Conservation (phyloP, 345 rosid species). For the Eucalyptus polyanthemos region DNA sequence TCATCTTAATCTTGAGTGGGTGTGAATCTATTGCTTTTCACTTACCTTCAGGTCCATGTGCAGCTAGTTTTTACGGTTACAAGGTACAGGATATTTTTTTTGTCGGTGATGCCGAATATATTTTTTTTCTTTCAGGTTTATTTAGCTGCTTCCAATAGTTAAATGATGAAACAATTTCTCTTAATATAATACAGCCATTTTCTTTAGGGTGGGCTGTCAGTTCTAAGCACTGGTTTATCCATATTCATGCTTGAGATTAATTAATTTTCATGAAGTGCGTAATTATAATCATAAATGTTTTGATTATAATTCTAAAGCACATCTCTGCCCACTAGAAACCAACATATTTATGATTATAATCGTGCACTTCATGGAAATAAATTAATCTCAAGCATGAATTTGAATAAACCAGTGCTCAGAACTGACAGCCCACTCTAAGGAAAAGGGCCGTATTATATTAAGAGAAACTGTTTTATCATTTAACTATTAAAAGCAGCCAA, state of each 20-base stretch:
- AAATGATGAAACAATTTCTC: not conserved
- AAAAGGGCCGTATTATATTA: not conserved
- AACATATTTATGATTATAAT: not conserved
- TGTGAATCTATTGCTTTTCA: not conserved
- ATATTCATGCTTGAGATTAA: not conserved
- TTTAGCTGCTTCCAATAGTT: not conserved
- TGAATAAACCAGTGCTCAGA: not conserved
- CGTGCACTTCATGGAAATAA: not conserved
- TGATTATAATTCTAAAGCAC: not conserved
- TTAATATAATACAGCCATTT: not conserved
- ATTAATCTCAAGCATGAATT: not conserved
- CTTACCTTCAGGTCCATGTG: constrained; percentile 27
- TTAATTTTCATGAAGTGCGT: not conserved
- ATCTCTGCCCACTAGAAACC: constrained; percentile 82
- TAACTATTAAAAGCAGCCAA: not conserved
- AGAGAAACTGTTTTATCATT: not conserved
- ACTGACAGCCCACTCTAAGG: not conserved
- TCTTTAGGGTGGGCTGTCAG: not conserved
- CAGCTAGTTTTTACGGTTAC: constrained; percentile 70
- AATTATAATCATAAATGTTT: not conserved
- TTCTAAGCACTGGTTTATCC: not conserved
- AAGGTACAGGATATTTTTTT: constrained; percentile 33
- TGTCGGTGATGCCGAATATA: not conserved
- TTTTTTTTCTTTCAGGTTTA: too few species aligned
- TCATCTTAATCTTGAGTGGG: not conserved